A percentile compares a stretch with the other conserved stretches of the same genome.
These are phyloP conservation scores for Metroxylon sagu DNA, from an alignment of 176 grass and related monocot genomes.

Conservation along the genomic window DNA sequence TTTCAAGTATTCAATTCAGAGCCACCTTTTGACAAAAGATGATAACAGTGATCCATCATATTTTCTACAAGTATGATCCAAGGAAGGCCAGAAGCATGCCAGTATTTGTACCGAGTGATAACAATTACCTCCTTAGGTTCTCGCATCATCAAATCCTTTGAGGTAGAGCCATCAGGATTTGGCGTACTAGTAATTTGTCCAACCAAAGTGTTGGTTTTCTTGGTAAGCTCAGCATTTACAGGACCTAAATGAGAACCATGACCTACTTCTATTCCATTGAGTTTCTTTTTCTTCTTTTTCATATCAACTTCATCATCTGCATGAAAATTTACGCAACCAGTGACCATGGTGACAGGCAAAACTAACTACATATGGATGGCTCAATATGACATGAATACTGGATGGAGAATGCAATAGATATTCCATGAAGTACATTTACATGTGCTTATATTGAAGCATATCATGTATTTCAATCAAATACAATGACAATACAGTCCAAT, in stretches of 20 bases:
- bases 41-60: neutral
- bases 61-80: neutral
- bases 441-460: no score
- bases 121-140: constrained; percentile 63
- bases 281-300: constrained; percentile 64
- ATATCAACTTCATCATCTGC: constrained; percentile 54
- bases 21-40: constrained; percentile 9
- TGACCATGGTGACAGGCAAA: no score
- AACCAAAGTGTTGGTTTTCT: constrained; percentile 32
- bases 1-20: constrained; percentile 6
- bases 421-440: no score
- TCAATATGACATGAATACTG: no score
- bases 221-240: constrained; percentile 36
- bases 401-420: no score
- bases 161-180: constrained; percentile 28
- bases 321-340: neutral
- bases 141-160: constrained; percentile 47
- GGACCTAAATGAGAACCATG: constrained; percentile 27
- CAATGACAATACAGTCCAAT: no score
- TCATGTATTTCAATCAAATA: no score
- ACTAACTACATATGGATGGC: no score
- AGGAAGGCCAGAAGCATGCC: neutral
- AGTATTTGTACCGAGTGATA: no score
- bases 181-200: constrained; percentile 43
- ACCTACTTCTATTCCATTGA: constrained; percentile 26